phyloP scores from a whole-genome alignment of 108 stramenopile genomes.

The Epipyxis sp. region DNA sequence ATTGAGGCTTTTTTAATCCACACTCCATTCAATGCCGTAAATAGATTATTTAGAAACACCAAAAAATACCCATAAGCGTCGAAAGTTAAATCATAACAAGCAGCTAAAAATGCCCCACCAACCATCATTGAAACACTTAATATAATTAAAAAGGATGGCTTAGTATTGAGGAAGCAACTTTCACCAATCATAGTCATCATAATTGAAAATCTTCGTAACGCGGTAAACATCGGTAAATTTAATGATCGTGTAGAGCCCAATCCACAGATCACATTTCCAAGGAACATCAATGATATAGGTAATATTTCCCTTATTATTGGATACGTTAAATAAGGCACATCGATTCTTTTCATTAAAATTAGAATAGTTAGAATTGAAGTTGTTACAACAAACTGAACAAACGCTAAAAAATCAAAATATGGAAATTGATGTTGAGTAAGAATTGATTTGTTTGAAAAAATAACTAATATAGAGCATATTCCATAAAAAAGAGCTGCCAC shows the following conservation, averaged over 20 bases:
- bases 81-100: conserved; percentile 62
- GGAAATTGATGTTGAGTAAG: conserved; percentile 50
- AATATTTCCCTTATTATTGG: conserved; percentile 45
- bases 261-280: conserved; percentile 63
- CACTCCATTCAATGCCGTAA: conserved; percentile 64
- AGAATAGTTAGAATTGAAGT: conserved; percentile 43
- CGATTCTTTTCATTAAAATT: conserved; percentile 39
- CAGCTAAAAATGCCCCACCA: conserved; percentile 60
- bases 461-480: conserved; percentile 31
- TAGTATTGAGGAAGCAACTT: conserved; percentile 50
- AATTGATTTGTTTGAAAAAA: conserved; percentile 56
- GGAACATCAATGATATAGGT: conserved; percentile 62
- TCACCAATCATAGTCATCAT: conserved; percentile 67
- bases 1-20: conserved; percentile 57
- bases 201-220: conserved; percentile 63
- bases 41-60: conserved; percentile 62
- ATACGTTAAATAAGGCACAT: conserved; percentile 40
- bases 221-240: conserved; percentile 67
- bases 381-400: conserved; percentile 55
- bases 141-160: conserved; percentile 50
- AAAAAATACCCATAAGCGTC: conserved; percentile 59
- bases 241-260: conserved; percentile 61
- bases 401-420: conserved; percentile 48
- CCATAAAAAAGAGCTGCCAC: conserved; percentile 15
- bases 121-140: conserved; percentile 61